Evolutionary conservation across 495 filamentous ascomycete species (phyloP).

Genomic region (Alectoria sarmentosa): DNA sequence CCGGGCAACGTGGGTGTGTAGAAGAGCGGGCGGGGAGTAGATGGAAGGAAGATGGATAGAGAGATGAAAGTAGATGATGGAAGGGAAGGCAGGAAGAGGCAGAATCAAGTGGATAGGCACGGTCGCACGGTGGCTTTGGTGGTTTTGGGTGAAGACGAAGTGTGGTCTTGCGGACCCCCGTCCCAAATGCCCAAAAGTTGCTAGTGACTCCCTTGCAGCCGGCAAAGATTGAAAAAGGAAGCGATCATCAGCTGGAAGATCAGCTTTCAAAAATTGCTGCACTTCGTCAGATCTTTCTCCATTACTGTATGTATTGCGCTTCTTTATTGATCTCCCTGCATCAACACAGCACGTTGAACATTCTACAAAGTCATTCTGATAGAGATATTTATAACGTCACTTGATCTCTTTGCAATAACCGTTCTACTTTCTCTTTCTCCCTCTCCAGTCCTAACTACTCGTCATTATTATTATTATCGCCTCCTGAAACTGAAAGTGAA

Average conservation of each 20-base stretch:
- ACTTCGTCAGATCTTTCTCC: not conserved
- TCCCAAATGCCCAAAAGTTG: not conserved
- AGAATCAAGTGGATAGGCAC: not conserved
- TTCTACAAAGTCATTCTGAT: no score
- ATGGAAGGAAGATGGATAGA: not conserved
- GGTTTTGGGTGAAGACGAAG: not conserved
- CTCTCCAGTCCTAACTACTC: no score
- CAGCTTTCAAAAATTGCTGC: not conserved
- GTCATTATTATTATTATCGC: no score
- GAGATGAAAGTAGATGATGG: not conserved
- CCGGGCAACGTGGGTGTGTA: not conserved
- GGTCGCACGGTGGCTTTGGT: not conserved
- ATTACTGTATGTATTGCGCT: no score
- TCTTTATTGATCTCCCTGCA: no score
- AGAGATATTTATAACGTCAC: no score
- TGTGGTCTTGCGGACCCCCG: not conserved
- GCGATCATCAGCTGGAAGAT: constrained; percentile 8
- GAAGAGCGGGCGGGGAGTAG: not conserved
- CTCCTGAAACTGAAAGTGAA: no score
- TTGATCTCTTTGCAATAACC: no score
- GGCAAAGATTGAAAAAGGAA: not conserved
- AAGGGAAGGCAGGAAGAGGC: not conserved
- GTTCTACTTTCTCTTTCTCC: no score
- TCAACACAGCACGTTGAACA: no score
- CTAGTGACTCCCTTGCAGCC: constrained; percentile 8